Evolutionary conservation across 352 stramenopile species (phyloP).

Genomic region (Globisporangium nagaii): DNA sequence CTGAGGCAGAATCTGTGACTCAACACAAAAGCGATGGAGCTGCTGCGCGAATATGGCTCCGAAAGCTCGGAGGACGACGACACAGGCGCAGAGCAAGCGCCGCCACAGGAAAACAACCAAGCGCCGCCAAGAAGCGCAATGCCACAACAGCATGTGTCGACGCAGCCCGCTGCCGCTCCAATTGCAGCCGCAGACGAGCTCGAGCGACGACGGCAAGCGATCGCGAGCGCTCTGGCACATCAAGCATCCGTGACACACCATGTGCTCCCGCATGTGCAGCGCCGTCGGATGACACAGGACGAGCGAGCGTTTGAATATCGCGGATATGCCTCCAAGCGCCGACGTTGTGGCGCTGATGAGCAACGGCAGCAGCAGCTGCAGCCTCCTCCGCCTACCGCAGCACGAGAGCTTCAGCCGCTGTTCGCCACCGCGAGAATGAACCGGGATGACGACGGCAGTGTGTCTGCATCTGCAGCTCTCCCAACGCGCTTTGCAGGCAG

Average conservation of each 20-base stretch:
- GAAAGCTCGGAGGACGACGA: constrained; percentile 4
- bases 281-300: constrained; percentile 9
- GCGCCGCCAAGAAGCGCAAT: no score
- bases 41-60: constrained; percentile 7
- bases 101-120: background rate
- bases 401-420: background rate
- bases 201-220: background rate
- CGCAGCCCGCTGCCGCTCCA: no score
- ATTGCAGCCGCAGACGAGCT: background rate
- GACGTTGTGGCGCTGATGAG: background rate
- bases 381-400: background rate
- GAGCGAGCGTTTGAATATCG: constrained; percentile 24
- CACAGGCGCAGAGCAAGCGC: background rate
- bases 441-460: background rate
- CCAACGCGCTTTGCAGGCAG: background rate
- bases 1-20: no score
- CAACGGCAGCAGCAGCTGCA: background rate
- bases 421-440: background rate
- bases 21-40: constrained; percentile 11
- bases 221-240: background rate
- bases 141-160: background rate
- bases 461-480: background rate
- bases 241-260: background rate
- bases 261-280: background rate
- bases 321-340: constrained; percentile 25